Evolutionary conservation across 1,284 basidiomycete genomes (phyloP), one percentile per base, ranked within the genome.

Genomic region (Trichosporon faecale): DNA sequence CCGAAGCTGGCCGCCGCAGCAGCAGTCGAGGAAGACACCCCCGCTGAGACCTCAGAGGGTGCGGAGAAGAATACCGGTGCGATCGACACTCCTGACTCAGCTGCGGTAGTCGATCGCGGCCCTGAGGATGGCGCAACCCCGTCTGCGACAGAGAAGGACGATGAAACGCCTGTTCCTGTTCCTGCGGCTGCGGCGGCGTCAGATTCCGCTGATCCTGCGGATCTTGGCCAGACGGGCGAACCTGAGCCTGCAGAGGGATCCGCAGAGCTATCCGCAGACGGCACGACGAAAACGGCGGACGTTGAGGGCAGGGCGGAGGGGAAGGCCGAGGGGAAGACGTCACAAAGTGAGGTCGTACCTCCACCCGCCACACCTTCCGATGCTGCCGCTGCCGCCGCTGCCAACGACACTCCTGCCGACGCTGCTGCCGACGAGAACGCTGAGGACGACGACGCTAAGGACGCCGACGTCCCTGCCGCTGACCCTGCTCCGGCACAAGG

Each of bases 391-490:
- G 52, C 52, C 25, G 52, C 9, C 52, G 23, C n/a, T n/a, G n/a
- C 4, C 23, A 18, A 25, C 8, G 52, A 12, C 2, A 18, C n/a
- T 55, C 25, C 21, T 8, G 64, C n/a, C 18, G 23, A 27, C 18
- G 31, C 35, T 7, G n/a, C 18, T 5, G 23, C 40, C 0, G 44
- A n/a, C 9, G 49, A 21, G 31, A 61, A 52, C 23, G 29, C 31
- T 9, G 61, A 68, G 16, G 40, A 40, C 66, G 64, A 55, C 49
- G 63, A 64, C 23, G 33, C n/a, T n/a, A 44, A 37, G 4, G 67
- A 29, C 61, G 61, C 18, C 65, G 66, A 70, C 14, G 46, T 70
- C 2, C 52, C 64, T 21, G 40, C 73, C 16, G 74, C 76, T 16
- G 70, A 73, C 25, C 49, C 75, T 0, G 37, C 74, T 5, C 69